Evolutionary conservation across 768 basidiomycete genomes (phyloP).

Genomic region (Pleurotus ostreatus): DNA sequence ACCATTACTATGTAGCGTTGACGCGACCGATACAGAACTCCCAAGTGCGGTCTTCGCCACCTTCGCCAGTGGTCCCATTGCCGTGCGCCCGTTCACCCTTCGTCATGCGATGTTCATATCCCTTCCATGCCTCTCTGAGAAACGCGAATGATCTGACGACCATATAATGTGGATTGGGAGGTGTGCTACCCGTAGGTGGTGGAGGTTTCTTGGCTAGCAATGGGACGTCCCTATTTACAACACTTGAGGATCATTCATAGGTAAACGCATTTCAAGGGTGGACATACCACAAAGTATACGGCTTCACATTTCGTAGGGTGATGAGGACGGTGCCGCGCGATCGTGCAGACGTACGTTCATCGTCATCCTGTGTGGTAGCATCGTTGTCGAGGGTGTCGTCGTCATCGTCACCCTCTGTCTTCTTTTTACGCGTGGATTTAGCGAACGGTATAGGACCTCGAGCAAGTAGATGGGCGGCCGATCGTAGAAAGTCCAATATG

Average conservation of each 20-base stretch:
- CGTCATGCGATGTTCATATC: slow-evolving; percentile 94
- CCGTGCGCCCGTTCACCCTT: slow-evolving; percentile 76
- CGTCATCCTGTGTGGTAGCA: slow-evolving; percentile 15
- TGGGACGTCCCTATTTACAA: slow-evolving; percentile 61
- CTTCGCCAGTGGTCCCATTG: slow-evolving; percentile 62
- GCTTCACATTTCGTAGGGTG: slow-evolving; percentile 80
- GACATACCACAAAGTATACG: slow-evolving; percentile 82
- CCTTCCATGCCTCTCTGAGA: slow-evolving; percentile 63
- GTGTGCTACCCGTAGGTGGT: slow-evolving; percentile 38
- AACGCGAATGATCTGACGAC: slow-evolving; percentile 82
- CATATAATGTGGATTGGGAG: slow-evolving; percentile 62
- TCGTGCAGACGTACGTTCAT: slow-evolving; percentile 13
- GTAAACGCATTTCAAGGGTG: too few species aligned
- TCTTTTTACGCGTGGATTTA: slow-evolving; percentile 38
- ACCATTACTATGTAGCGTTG: too few species aligned
- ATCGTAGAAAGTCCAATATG: slow-evolving; percentile 77
- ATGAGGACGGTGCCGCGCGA: slow-evolving; percentile 75
- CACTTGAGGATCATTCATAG: slow-evolving; percentile 1
- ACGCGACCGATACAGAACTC: slow-evolving; percentile 55
- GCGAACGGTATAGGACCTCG: slow-evolving; percentile 50
- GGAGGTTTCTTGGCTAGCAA: slow-evolving; percentile 75
- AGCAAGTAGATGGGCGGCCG: slow-evolving; percentile 57
- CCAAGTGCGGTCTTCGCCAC: slow-evolving; percentile 84
- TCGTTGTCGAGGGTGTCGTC: slow-evolving; percentile 17
- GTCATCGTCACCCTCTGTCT: slow-evolving; percentile 20